These are phyloP conservation scores for rapeseed (Brassica napus) DNA, from an alignment of 345 rosid genomes.

Conservation along the genomic window DNA sequence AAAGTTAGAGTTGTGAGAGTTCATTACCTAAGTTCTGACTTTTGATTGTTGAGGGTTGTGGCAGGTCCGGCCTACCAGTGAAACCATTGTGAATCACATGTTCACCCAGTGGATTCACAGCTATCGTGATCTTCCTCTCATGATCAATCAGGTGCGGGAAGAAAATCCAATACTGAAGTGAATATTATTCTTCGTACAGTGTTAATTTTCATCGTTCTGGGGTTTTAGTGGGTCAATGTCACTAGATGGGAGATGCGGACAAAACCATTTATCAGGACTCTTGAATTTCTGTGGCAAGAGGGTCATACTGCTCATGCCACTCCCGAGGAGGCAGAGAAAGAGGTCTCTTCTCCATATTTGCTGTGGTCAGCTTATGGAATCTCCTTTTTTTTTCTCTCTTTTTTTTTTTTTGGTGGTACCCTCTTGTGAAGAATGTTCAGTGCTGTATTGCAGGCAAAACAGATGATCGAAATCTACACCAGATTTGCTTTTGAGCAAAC, in stretches of 20 bases:
- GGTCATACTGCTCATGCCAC: constrained; percentile 96
- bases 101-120: constrained; percentile 98
- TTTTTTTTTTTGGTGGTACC: constrained; percentile 4
- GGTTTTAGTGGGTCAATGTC: constrained; percentile 85
- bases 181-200: not conserved
- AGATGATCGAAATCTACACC: constrained; percentile 87
- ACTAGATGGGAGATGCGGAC: constrained; percentile 98
- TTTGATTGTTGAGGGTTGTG: constrained; percentile 88
- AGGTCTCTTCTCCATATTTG: constrained; percentile 48
- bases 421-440: not conserved
- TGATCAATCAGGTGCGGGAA: constrained; percentile 76
- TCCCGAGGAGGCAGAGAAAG: constrained; percentile 87
- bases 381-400: not conserved
- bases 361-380: not conserved
- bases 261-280: constrained; percentile 94
- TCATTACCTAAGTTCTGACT: constrained; percentile 56
- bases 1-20: constrained; percentile 25
- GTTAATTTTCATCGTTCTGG: not conserved
- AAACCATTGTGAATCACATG: constrained; percentile 95
- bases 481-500: constrained; percentile 92
- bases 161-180: not conserved
- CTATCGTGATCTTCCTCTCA: constrained; percentile 90
- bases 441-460: constrained; percentile 62
- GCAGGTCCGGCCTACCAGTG: constrained; percentile 98
- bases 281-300: constrained; percentile 97